Conservation (phyloP, 2,329 filamentous ascomycete genomes). For the Exophiala bonariae region DNA sequence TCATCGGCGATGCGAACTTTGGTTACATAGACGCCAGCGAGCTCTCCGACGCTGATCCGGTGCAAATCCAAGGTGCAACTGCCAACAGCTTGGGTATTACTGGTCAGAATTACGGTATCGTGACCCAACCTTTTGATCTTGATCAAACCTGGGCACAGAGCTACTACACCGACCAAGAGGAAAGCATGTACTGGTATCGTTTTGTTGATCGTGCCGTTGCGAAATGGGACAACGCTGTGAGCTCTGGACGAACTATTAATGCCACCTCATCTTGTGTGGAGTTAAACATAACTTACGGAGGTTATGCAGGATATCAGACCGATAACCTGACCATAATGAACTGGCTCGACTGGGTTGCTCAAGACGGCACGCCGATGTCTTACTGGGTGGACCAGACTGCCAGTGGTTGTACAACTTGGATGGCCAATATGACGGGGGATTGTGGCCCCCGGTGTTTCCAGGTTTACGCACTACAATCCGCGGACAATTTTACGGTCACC, state of each 20-base stretch:
- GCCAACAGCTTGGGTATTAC: constrained; percentile 15
- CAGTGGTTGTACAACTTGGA: constrained; percentile 21
- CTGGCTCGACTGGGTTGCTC: constrained; percentile 13
- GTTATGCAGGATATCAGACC: constrained; percentile 18
- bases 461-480: constrained; percentile 21
- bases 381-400: constrained; percentile 7
- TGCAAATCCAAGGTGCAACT: constrained; percentile 4
- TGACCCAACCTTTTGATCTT: not conserved
- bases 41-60: not conserved
- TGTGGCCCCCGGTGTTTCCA: constrained; percentile 20
- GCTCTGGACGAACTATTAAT: constrained; percentile 16
- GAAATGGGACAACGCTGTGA: not conserved
- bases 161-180: constrained; percentile 48
- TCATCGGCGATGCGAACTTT: constrained; percentile 15
- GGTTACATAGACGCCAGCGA: constrained; percentile 9
- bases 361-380: constrained; percentile 6
- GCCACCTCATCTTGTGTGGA: constrained; percentile 16
- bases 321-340: constrained; percentile 3
- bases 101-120: constrained; percentile 15
- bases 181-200: constrained; percentile 16
- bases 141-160: constrained; percentile 1
- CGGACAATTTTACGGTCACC: constrained; percentile 30
- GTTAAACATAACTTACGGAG: constrained; percentile 13
- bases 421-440: constrained; percentile 14
- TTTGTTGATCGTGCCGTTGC: constrained; percentile 19